phyloP scores from a whole-genome alignment of 305 asterid species.

The Euphrasia arctica region DNA sequence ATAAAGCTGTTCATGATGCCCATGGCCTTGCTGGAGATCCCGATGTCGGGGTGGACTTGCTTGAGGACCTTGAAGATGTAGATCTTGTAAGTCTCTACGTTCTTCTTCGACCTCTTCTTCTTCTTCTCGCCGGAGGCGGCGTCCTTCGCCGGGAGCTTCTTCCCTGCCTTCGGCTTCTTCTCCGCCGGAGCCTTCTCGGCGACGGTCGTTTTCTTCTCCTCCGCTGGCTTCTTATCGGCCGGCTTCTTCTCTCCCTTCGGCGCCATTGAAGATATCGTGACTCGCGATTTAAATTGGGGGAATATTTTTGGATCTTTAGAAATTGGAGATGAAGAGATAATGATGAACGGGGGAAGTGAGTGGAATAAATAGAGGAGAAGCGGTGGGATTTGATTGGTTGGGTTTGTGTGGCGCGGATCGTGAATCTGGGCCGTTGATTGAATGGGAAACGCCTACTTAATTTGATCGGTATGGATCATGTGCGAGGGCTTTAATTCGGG shows the following conservation, averaged over 20 bases:
- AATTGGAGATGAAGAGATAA: not conserved
- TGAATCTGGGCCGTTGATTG: not conserved
- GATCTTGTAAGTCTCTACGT: conserved; percentile 8
- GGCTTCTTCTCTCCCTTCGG: not conserved
- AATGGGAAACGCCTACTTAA: too few relatives aligned
- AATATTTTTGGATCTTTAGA: not conserved
- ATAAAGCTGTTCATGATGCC: conserved; percentile 59
- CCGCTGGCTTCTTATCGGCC: conserved; percentile 11
- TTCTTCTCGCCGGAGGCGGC: conserved; percentile 11
- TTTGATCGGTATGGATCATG: too few relatives aligned
- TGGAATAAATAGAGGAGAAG: not conserved
- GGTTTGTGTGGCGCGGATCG: not conserved
- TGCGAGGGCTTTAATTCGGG: too few relatives aligned
- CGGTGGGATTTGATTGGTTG: not conserved
- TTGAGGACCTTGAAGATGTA: conserved; percentile 15
- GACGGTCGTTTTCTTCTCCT: conserved; percentile 3
- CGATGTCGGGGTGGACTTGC: conserved; percentile 33
- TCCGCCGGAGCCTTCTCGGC: conserved; percentile 8
- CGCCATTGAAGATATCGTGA: not conserved
- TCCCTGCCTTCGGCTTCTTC: conserved; percentile 18
- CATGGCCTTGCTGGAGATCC: conserved; percentile 56
- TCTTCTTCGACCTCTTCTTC: conserved; percentile 12
- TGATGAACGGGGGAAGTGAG: not conserved
- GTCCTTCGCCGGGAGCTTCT: conserved; percentile 6
- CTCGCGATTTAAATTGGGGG: not conserved